Evolutionary conservation across 495 filamentous ascomycete species (phyloP), one percentile per base, ranked within the genome.

Genomic region (Beverwykella pulmonaria): DNA sequence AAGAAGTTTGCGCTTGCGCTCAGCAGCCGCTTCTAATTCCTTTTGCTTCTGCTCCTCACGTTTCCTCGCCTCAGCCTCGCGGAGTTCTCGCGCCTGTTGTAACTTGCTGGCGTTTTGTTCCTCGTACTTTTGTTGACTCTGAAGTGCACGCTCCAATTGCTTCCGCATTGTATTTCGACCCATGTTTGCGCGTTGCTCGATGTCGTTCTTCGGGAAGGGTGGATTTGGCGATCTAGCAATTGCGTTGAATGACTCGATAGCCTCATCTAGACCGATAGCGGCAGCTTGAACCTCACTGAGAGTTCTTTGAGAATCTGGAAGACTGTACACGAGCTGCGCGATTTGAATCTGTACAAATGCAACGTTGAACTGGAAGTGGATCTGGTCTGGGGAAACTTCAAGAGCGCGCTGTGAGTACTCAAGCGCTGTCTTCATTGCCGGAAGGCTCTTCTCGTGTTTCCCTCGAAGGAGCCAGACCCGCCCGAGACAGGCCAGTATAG

Each of bases 181-280:
- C 95, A 98, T 98, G 81, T 91, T 93, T 30, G 94, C 93, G 57
- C 95, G 91, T 76, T 93, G 91, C 73, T 98, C 93, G 59, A 98
- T 84, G 66, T 97, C 91, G 36, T 87, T 82, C 61, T 89, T 87
- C 0, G 93, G 93, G 78, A 97, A 98, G 0, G 95, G 95, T 8
- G 94, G 91, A 61, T 92, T 88, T 50, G 92, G 91, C 26, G 86
- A 82, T 55, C 88, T 83, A 1, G 94, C 92, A 62, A 98, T 89
- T 50, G 88, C 88, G 41, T 86, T 85, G 49, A 98, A 89, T 20
- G 84, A 81, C 55, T 91, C 87, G 60, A 98, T 96, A 19, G 94
- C 92, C 55, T 90, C 84, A 50, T 96, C 92, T n/a, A 97, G 87
- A n/a, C 92, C 94, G 17, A 84, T 82, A 0, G 84, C 83, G 8